These are phyloP conservation scores for Solanum hybrid DNA, from an alignment of 305 asterid species.

Conservation along the genomic window DNA sequence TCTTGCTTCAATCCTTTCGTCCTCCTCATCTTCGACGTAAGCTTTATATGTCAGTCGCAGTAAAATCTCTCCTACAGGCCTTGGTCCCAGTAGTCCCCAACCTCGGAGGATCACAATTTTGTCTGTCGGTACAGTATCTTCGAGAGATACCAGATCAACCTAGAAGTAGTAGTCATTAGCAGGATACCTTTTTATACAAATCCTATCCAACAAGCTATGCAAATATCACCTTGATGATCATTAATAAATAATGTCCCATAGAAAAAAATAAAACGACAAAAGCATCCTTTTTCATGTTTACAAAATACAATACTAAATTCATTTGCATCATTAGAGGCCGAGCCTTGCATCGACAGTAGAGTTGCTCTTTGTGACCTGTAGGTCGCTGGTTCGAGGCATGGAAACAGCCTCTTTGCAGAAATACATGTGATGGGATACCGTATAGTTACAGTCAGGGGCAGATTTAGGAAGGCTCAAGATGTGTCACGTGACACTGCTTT, in stretches of 20 bases:
- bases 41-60: conserved; percentile 91
- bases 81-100: conserved; percentile 67
- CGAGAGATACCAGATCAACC: conserved; percentile 88
- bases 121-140: conserved; percentile 92
- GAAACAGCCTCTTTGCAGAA: background rate
- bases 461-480: background rate
- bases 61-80: conserved; percentile 77
- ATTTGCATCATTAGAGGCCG: background rate
- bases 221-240: background rate
- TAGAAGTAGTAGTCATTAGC: conserved; percentile 18
- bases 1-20: conserved; percentile 47
- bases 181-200: background rate
- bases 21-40: conserved; percentile 98
- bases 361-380: background rate
- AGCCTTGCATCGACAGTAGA: background rate
- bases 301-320: background rate
- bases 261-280: background rate
- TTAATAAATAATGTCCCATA: background rate
- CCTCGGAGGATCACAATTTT: conserved; percentile 71
- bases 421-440: background rate
- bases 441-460: background rate
- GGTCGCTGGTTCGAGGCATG: background rate
- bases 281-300: background rate
- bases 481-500: background rate
- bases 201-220: background rate